phyloP scores from a whole-genome alignment of 441 rosid genomes.

The Erysimum pusillum region DNA sequence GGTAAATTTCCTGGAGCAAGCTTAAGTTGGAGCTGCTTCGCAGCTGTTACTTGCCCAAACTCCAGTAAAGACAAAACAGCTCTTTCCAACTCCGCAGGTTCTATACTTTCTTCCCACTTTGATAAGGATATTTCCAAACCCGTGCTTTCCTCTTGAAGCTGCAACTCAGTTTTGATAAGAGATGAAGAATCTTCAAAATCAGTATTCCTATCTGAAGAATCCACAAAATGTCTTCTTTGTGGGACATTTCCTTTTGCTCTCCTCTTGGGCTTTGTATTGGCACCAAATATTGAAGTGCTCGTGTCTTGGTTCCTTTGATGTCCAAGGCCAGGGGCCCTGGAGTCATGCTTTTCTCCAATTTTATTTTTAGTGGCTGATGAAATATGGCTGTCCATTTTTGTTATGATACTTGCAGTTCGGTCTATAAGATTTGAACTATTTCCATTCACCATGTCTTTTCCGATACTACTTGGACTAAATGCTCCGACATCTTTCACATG shows the following conservation, averaged over 20 bases:
- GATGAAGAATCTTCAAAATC: constrained; percentile 75
- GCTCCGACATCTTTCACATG: constrained; percentile 81
- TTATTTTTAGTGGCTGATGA: constrained; percentile 65
- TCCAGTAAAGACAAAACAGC: constrained; percentile 95
- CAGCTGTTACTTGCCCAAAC: constrained; percentile 96
- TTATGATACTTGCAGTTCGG: constrained; percentile 82
- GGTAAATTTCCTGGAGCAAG: constrained; percentile 81
- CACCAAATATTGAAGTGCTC: constrained; percentile 57
- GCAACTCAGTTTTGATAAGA: constrained; percentile 64
- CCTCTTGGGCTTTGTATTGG: constrained; percentile 72
- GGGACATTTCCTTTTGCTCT: constrained; percentile 82
- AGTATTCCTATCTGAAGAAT: constrained; percentile 62
- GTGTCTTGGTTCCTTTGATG: constrained; percentile 77
- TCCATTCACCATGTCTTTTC: constrained; percentile 59
- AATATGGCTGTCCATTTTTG: constrained; percentile 96
- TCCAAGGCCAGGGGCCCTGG: constrained; percentile 58
- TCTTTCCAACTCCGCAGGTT: constrained; percentile 87
- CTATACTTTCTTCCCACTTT: constrained; percentile 97
- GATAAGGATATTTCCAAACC: constrained; percentile 80
- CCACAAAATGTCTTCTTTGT: constrained; percentile 68
- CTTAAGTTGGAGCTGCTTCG: constrained; percentile 96
- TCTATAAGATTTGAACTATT: constrained; percentile 76
- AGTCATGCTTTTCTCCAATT: constrained; percentile 71
- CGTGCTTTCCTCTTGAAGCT: constrained; percentile 72
- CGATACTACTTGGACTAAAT: constrained; percentile 53